These are phyloP conservation scores for Chalaropsis ovoidea DNA, from an alignment of 2,329 filamentous ascomycete genomes.

Conservation along the genomic window DNA sequence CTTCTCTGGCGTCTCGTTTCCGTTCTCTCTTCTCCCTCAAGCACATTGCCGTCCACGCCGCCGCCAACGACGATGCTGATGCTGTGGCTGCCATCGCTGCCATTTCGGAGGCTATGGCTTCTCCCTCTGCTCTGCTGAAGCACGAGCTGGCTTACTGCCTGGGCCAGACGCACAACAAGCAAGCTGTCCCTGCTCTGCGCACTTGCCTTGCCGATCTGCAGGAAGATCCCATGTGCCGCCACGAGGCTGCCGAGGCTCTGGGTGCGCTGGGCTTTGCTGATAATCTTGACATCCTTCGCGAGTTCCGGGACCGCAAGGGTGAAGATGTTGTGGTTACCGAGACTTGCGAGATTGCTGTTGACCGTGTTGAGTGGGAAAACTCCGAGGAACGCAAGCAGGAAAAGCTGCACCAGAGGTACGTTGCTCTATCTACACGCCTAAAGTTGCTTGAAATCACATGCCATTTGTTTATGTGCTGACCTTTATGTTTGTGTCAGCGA, in stretches of 20 bases:
- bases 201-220: constrained; percentile 62
- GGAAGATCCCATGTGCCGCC: constrained; percentile 92
- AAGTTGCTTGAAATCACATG: constrained; percentile 21
- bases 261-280: constrained; percentile 70
- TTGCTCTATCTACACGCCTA: constrained; percentile 7
- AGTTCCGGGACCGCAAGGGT: constrained; percentile 61
- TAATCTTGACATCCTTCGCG: constrained; percentile 62
- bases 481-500: constrained; percentile 50
- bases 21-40: constrained; percentile 96
- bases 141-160: constrained; percentile 97
- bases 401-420: constrained; percentile 70
- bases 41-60: constrained; percentile 73
- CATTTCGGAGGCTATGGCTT: constrained; percentile 77
- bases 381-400: constrained; percentile 61
- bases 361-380: constrained; percentile 87
- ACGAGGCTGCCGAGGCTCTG: constrained; percentile 91
- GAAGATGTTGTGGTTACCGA: constrained; percentile 79
- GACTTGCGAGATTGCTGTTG: constrained; percentile 94
- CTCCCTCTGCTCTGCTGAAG: constrained; percentile 81
- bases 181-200: constrained; percentile 62
- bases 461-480: constrained; percentile 29
- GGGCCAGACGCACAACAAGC: constrained; percentile 73
- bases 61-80: constrained; percentile 49
- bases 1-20: constrained; percentile 79
- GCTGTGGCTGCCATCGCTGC: constrained; percentile 53